Base-by-base conservation (phyloP, 106 monocot genomes). In the Dendrobium nobile region DNA sequence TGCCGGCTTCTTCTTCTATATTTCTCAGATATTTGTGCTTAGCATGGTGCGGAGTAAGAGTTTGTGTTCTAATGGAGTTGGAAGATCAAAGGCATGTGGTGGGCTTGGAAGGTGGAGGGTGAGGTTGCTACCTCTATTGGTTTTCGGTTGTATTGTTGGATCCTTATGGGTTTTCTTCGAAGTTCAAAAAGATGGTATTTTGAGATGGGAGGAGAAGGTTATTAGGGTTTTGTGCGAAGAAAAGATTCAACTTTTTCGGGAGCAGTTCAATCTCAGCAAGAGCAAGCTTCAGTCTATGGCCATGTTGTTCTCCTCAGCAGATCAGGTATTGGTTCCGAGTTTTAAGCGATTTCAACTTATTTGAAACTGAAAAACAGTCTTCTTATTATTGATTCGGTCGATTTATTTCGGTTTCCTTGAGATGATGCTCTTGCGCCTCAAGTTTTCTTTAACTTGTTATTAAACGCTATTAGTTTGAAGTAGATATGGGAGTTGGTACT, bases 191-290 rank as follows among this genome's bases (percentile, higher is more conserved):
- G 77, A 81, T 19, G 85, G 68, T 3, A 24, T 77, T 75, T 61
- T 68, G 75, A 78, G 33, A 61, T 80, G 78, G 65, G 54, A 73
- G 47, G 86, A 78, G 72, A 77, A 41, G 15, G 4, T 37, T 67
- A 79, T 55, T 20, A 72, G 56, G 37, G 80, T 42, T 56, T 79
- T 65, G 47, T 72, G 47, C 80, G 82, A 83, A 65, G 82, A 80
- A 77, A 82, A 58, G 72, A 65, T 51, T 24, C 75, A 85, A n/a
- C 79, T 70, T 27, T 31, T 81, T 47, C 27, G 13, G 18, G 81
- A 82, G 56, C 77, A 86, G 81, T 79, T 86, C 67, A 91, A 88
- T 80, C 80, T 88, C 33, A 88, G 70, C 67, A 82, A 72, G 65
- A 72, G 28, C 59, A 84, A 91, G 59, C 84, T 88, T 75, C 86